phyloP scores from a whole-genome alignment of 352 stramenopile genomes.

The Globisporangium cylindrosporum region DNA sequence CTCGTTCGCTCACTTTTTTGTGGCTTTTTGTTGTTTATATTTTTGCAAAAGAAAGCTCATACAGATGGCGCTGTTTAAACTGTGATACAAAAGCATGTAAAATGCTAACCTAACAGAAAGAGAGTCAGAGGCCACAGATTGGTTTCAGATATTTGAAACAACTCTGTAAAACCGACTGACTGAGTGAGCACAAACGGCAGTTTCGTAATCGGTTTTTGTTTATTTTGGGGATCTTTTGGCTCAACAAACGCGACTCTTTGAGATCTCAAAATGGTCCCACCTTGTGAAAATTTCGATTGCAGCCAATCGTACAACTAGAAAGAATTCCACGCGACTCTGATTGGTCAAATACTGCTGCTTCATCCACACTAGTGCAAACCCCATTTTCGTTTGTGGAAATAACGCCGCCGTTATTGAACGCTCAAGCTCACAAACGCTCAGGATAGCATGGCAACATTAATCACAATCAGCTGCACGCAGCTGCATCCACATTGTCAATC shows the following conservation, averaged over 20 bases:
- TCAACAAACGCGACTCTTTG: conserved; percentile 3
- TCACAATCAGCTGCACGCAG: neutral
- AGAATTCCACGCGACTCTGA: neutral
- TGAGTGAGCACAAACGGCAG: neutral
- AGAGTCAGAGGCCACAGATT: neutral
- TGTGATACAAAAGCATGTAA: neutral
- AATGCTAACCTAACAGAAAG: neutral
- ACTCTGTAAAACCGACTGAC: neutral
- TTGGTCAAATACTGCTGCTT: neutral
- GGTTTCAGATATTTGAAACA: conserved; percentile 1
- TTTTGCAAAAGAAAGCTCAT: neutral
- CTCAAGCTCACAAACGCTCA: neutral
- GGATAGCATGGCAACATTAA: too few species aligned
- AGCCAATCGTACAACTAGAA: neutral
- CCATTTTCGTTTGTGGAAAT: neutral
- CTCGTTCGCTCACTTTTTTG: neutral
- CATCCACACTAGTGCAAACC: neutral
- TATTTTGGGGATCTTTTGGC: conserved; percentile 1
- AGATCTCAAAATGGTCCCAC: conserved; percentile 5
- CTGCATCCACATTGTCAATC: neutral
- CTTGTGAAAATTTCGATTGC: neutral
- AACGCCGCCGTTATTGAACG: neutral
- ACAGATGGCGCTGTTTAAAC: neutral
- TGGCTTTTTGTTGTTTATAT: neutral
- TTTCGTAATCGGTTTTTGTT: neutral